Base-by-base conservation (phyloP, 164 flowering plant species). In the Piper betle region DNA sequence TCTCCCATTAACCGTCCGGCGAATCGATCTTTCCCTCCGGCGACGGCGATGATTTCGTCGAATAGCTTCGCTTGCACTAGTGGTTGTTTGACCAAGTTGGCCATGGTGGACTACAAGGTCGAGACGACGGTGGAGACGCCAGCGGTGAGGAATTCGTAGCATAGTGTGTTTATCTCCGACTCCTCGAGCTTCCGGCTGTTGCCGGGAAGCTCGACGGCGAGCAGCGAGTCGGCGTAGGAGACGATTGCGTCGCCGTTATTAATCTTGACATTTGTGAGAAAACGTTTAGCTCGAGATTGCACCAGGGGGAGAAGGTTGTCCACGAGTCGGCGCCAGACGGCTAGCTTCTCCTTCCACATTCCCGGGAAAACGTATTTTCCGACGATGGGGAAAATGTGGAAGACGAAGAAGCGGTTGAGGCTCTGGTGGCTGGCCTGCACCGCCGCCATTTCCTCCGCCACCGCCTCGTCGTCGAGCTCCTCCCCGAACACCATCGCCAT, bases 101-200 rank as follows among this genome's bases (percentile, higher is more conserved):
- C 79, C 75, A 75, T 69, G 43, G 65, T 62, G 73, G 75, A 78
- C 38, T 71, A 69, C 66, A 78, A 38, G 2, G 73, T 48, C 1
- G 79, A 68, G 6, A 73, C 33, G 3, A 76, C 69, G 0, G 81
- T 68, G 55, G 73, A 74, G 0, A 64, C 73, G 7, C 81, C 81
- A 1, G 60, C 79, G 10, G 58, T 67, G 8, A 78, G 39, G 61
- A 78, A 71, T 67, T 78, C 79, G 9, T 64, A 73, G 64, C 75
- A 68, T 37, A 78, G 38, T 37, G 53, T 69, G 16, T 63, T 68
- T 9, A 77, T 65, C 56, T 75, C 79, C 3, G 37, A 57, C 9
- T 77, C 79, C 1, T 39, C 60, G 8, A 80, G 65, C 52, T 65
- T 73, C 52, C 78, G 62, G 19, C 92, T 72, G 0, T 91, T 91